Base-by-base conservation (phyloP, 1,284 basidiomycete species). In the Sporisorium exsertum region DNA sequence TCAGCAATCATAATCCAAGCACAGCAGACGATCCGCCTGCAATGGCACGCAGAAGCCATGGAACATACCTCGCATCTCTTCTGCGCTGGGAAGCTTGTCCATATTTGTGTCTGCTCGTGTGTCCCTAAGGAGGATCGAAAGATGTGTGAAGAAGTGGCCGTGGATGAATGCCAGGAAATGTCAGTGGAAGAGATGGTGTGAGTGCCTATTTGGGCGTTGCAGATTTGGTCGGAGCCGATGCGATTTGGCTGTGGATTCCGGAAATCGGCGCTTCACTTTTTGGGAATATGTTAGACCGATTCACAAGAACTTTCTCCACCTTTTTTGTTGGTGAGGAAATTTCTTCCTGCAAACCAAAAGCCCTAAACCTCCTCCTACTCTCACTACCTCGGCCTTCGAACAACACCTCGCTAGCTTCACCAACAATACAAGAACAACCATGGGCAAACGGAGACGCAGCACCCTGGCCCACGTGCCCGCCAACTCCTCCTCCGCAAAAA, bases 41-140 rank as follows among this genome's bases (percentile, higher is more conserved):
- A 32, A 10, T 10, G 29, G 3, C 35, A 35, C 35, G 35, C 27
- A 32, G 12, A n/a, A 37, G 40, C 20, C 22, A 32, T n/a, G 4
- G 32, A 12, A 61, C 72, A 12, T 66, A 75, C 72, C 72, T 67
- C 58, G 59, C 72, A 75, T 69, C 65, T 79, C 75, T 64, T 79
- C 78, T 29, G 68, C 60, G 52, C 59, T 69, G 20, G 78, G 78
- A 56, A 77, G 75, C 60, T 63, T 70, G 64, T 73, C 59, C 74
- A 77, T 79, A 33, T 60, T 78, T 16, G 5, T 33, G 18, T 62
- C 7, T 26, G 20, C 15, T 24, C 32, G n/a, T 46, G 15, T 53
- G 52, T 9, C n/a, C n/a, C n/a, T 29, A n/a, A 20, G 18, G 40
- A 40, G 32, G 26, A 37, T 37, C n/a, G n/a, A n/a, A n/a, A n/a